A percentile compares a stretch with the other conserved stretches of the same genome.
Conservation (phyloP, 2,329 filamentous ascomycete genomes). For the Nothopassalora personata region DNA sequence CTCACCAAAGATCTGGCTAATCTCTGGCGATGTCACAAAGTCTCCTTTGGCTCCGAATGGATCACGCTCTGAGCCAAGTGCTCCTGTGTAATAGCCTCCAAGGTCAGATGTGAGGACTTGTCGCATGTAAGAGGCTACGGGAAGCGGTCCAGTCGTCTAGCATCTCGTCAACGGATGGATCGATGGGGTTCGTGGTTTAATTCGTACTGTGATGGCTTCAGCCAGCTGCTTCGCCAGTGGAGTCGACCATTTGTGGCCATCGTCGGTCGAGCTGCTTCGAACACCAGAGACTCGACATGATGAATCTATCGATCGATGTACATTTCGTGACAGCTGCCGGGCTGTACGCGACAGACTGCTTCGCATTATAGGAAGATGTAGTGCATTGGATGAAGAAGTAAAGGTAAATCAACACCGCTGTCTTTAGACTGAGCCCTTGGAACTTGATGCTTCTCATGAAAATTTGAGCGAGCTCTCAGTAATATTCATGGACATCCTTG, state of each 20-base stretch:
- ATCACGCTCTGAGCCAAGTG: conserved; percentile 61
- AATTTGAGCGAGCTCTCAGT: too few relatives aligned
- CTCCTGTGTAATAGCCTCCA: conserved; percentile 86
- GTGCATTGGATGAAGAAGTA: not conserved
- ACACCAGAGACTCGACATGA: conserved; percentile 26
- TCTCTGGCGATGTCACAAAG: conserved; percentile 95
- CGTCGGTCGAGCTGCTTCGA: conserved; percentile 39
- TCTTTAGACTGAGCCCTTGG: too few relatives aligned
- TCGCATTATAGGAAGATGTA: conserved; percentile 20
- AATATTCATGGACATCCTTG: not conserved
- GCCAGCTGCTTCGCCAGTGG: conserved; percentile 82
- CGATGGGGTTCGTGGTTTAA: not conserved
- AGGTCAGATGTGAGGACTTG: conserved; percentile 91
- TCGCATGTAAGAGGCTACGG: conserved; percentile 93
- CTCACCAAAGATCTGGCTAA: conserved; percentile 95
- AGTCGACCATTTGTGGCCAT: conserved; percentile 68
- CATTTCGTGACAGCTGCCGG: conserved; percentile 22
- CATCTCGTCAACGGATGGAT: conserved; percentile 6
- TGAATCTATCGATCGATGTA: conserved; percentile 4
- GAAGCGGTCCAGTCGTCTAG: conserved; percentile 80
- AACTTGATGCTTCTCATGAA: too few relatives aligned
- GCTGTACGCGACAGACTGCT: conserved; percentile 23
- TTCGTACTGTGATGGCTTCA: conserved; percentile 72
- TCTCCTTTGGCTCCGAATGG: conserved; percentile 92
- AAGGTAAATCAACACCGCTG: too few relatives aligned